These are phyloP conservation scores for Fraxinus anomala DNA, from an alignment of 257 asterid species.

Conservation along the genomic window DNA sequence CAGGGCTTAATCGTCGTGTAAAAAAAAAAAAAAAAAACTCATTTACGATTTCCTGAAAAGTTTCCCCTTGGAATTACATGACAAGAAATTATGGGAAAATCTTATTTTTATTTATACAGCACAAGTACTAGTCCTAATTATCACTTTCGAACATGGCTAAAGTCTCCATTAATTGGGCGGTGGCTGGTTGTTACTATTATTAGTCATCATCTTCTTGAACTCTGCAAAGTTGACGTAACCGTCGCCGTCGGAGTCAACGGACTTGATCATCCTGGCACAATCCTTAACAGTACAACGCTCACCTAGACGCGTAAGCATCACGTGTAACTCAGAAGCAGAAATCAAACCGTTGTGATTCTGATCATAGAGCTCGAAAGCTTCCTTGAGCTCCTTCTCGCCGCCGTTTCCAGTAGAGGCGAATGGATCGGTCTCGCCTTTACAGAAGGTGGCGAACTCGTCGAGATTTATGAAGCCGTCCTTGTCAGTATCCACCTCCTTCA, in stretches of 20 bases:
- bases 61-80: too few species aligned
- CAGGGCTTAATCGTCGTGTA: too few species aligned
- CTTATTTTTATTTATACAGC: too few species aligned
- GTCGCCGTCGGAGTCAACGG: conserved; percentile 79
- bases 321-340: conserved; percentile 73
- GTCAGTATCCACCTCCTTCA: conserved; percentile 77
- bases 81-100: too few species aligned
- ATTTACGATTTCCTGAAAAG: too few species aligned
- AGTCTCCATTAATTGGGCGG: neutral
- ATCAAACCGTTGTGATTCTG: conserved; percentile 81
- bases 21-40: too few species aligned
- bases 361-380: conserved; percentile 85
- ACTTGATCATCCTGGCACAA: conserved; percentile 72
- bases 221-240: conserved; percentile 72
- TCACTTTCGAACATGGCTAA: neutral
- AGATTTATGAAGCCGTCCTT: conserved; percentile 76
- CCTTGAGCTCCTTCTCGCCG: conserved; percentile 61
- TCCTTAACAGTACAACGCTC: conserved; percentile 61
- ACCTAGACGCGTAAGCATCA: conserved; percentile 70
- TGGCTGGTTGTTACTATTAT: neutral
- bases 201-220: conserved; percentile 82
- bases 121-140: too few species aligned
- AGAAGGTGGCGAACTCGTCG: conserved; percentile 72
- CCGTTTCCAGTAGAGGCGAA: conserved; percentile 26
- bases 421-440: conserved; percentile 42